Conservation (phyloP, 495 filamentous ascomycete species). For the Daldinia grandis region DNA sequence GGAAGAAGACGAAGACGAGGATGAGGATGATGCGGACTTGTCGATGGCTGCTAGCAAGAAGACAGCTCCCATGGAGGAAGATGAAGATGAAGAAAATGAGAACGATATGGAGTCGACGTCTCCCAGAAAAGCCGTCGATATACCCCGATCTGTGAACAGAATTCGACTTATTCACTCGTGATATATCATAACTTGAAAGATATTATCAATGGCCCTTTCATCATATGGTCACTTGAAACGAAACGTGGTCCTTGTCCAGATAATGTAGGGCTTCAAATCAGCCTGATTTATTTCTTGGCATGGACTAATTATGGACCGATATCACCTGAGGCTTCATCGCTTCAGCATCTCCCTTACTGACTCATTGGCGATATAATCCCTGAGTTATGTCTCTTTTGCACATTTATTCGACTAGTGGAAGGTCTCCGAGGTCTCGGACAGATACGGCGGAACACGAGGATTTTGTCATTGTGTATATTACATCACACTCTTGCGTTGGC, state of each 20-base stretch:
- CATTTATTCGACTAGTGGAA: slow-evolving; percentile 4
- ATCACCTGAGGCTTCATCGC: slow-evolving; percentile 1
- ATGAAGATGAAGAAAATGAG: slow-evolving; percentile 2
- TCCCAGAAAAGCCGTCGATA: slow-evolving; percentile 19
- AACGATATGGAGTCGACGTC: not conserved
- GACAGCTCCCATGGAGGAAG: slow-evolving; percentile 1
- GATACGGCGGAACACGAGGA: slow-evolving; percentile 5
- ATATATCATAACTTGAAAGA: not conserved
- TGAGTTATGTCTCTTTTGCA: not conserved
- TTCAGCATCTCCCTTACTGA: not conserved
- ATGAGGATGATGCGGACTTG: not conserved
- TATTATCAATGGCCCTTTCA: not conserved
- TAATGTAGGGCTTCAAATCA: slow-evolving; percentile 1
- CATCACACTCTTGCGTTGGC: slow-evolving; percentile 12
- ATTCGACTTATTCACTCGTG: slow-evolving; percentile 36
- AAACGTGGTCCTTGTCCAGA: not conserved
- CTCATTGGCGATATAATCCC: not conserved
- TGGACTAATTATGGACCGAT: not conserved
- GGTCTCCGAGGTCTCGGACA: slow-evolving; percentile 6
- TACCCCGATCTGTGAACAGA: slow-evolving; percentile 22
- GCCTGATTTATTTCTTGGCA: not conserved
- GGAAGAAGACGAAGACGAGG: not conserved
- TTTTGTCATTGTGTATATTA: slow-evolving; percentile 33
- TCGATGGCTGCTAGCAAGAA: slow-evolving; percentile 9
- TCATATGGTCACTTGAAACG: not conserved